Evolutionary conservation across 164 flowering plant genomes (phyloP).

Genomic region (Stephania japonica): DNA sequence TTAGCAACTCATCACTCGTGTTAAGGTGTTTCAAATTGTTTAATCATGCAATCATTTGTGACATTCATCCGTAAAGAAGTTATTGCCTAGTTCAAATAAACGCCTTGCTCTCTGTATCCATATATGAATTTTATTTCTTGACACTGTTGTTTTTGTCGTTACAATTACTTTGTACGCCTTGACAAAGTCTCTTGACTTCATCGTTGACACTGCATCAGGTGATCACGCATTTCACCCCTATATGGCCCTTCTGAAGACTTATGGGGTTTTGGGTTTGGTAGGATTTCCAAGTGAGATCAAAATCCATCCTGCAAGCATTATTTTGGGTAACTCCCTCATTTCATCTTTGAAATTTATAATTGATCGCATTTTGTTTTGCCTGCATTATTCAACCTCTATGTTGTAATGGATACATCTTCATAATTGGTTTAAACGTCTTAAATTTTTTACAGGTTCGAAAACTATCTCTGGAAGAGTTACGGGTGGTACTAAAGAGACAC

Average conservation of each 20-base stretch:
- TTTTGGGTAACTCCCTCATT: conserved; percentile 1
- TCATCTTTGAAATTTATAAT: neutral
- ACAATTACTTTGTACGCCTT: neutral
- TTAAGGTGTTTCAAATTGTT: neutral
- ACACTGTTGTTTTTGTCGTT: neutral
- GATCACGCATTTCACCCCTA: neutral
- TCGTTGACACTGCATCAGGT: conserved; percentile 3
- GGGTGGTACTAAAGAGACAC: conserved; percentile 1
- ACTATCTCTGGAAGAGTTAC: neutral
- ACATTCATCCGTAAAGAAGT: neutral
- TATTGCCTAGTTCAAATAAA: neutral
- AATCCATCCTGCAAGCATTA: neutral
- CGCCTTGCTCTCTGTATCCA: too few relatives aligned
- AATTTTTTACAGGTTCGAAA: neutral
- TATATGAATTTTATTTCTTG: neutral
- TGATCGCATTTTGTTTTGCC: neutral
- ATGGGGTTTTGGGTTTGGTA: neutral
- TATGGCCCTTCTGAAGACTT: conserved; percentile 1
- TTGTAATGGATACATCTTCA: too few relatives aligned
- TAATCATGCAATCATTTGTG: neutral
- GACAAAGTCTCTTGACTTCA: conserved; percentile 6
- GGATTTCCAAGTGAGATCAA: neutral
- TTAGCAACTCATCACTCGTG: neutral
- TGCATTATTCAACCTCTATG: neutral
- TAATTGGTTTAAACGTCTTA: neutral